phyloP scores from a whole-genome alignment of 805 yeast genomes.

The Candida verbasci region DNA sequence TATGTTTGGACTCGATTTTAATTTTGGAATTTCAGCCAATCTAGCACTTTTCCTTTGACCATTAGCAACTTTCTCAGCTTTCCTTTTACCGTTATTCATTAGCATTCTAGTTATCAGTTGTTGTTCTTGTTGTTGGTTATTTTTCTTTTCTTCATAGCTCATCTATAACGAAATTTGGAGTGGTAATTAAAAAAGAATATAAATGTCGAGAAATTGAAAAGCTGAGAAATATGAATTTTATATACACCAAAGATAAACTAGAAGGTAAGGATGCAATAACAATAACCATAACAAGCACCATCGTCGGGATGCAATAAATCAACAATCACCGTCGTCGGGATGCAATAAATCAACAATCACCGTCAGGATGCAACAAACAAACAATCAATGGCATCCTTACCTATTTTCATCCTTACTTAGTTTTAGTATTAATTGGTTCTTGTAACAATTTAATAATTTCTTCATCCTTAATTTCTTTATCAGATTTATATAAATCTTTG shows the following conservation, averaged over 20 bases:
- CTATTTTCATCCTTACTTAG: conserved; percentile 33
- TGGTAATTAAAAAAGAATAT: conserved; percentile 1
- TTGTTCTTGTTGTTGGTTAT: neutral
- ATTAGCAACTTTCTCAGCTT: neutral
- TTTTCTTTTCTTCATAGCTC: neutral
- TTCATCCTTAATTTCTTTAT: conserved; percentile 52
- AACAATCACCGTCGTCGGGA: too few relatives aligned
- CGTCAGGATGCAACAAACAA: too few relatives aligned
- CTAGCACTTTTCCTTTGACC: conserved; percentile 3
- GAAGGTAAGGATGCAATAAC: too few relatives aligned
- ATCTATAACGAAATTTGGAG: neutral
- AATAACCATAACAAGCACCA: too few relatives aligned
- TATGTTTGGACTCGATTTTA: conserved; percentile 8
- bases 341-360: too few relatives aligned
- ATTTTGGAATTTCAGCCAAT: too few relatives aligned
- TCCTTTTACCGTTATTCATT: neutral
- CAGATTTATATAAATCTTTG: conserved; percentile 46
- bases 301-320: too few relatives aligned
- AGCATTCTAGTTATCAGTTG: neutral
- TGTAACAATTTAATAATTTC: conserved; percentile 43
- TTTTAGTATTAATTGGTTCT: conserved; percentile 46
- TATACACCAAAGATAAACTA: too few relatives aligned
- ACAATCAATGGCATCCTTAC: too few relatives aligned
- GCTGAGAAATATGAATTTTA: too few relatives aligned
- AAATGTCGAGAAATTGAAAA: neutral